A percentile compares a stretch with the other conserved stretches of the same genome.
Conservation (phyloP, 2,329 filamentous ascomycete species). For the Penicillium sp. region DNA sequence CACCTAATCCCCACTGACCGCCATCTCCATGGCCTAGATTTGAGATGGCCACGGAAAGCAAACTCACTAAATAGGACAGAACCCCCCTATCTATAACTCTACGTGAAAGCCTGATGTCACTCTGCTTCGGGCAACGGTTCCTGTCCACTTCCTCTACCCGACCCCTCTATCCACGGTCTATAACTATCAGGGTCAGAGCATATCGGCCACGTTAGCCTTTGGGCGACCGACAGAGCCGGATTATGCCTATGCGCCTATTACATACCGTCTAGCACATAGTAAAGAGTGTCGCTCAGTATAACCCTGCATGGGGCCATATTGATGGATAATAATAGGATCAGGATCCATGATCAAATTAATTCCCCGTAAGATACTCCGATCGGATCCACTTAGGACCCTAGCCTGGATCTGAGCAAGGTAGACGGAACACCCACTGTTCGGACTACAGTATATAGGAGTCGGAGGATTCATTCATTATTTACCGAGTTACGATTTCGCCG, state of each 20-base stretch:
- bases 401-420: conserved; percentile 11
- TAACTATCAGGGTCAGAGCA: conserved; percentile 5
- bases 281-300: background rate
- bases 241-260: background rate
- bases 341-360: background rate
- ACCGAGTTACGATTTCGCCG: background rate
- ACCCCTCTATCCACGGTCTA: conserved; percentile 13
- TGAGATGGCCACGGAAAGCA: background rate
- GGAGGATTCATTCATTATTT: background rate
- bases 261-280: background rate
- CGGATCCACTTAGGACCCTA: conserved; percentile 5
- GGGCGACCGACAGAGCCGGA: background rate
- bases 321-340: background rate
- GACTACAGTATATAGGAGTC: background rate
- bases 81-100: conserved; percentile 5
- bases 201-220: conserved; percentile 6
- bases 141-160: conserved; percentile 12
- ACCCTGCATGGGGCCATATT: background rate
- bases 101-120: conserved; percentile 23
- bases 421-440: background rate
- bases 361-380: conserved; percentile 6
- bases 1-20: background rate
- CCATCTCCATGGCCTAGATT: conserved; percentile 3
- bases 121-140: conserved; percentile 20
- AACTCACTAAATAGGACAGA: background rate